These are phyloP conservation scores for Magnolia officinalis DNA, from an alignment of 164 flowering plant genomes.

Conservation along the genomic window DNA sequence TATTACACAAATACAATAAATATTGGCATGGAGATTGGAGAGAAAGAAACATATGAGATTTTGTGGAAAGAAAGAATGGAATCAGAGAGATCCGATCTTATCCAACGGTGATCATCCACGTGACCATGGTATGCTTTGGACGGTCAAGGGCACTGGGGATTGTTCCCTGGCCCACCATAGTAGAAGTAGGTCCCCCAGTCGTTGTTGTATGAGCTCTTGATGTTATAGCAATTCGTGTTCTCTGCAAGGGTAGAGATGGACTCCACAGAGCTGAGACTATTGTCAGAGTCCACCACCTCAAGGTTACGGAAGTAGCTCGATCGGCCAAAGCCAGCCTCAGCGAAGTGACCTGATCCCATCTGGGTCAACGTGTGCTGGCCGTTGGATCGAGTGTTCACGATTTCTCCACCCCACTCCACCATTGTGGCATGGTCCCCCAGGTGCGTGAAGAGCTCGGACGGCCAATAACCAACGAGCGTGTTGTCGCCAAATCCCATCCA, in stretches of 20 bases:
- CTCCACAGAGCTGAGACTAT: conserved; percentile 63
- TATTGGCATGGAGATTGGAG: neutral
- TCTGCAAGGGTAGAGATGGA: conserved; percentile 71
- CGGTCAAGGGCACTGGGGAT: conserved; percentile 50
- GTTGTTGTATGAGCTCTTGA: conserved; percentile 59
- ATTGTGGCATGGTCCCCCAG: conserved; percentile 61
- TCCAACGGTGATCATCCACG: neutral
- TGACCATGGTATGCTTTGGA: neutral
- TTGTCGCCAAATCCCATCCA: conserved; percentile 72
- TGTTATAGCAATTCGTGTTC: conserved; percentile 84
- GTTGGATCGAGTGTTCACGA: conserved; percentile 54
- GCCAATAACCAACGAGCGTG: conserved; percentile 72
- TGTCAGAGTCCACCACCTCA: conserved; percentile 83
- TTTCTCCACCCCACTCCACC: conserved; percentile 89
- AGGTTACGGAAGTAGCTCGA: conserved; percentile 90
- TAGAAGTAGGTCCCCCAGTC: conserved; percentile 92
- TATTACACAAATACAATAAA: conserved; percentile 5
- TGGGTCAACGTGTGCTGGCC: conserved; percentile 69
- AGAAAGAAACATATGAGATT: neutral
- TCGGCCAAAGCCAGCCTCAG: conserved; percentile 74
- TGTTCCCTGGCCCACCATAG: conserved; percentile 96
- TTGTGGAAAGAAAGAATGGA: neutral
- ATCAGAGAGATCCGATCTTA: neutral
- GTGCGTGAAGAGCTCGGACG: conserved; percentile 68
- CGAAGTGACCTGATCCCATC: conserved; percentile 81